Conservation (phyloP, 2,329 filamentous ascomycete species). For the Exophiala sideris region DNA sequence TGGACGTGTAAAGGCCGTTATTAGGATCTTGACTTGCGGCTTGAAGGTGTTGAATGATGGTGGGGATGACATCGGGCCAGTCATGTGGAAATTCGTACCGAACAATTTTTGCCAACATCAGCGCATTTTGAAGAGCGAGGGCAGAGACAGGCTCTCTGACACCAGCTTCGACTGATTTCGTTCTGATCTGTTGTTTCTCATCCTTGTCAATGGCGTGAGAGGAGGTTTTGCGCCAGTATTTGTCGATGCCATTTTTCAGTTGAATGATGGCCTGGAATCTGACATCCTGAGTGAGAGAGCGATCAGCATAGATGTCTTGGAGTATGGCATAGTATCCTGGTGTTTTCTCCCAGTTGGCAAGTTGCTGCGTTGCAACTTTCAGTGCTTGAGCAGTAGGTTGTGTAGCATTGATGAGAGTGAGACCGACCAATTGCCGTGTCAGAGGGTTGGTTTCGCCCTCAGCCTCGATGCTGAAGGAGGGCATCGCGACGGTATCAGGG, state of each 20-base stretch:
- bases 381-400: constrained; percentile 45
- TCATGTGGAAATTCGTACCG: constrained; percentile 84
- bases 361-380: constrained; percentile 63
- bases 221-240: constrained; percentile 82
- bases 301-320: constrained; percentile 80
- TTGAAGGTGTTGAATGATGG: constrained; percentile 38
- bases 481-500: constrained; percentile 15
- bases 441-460: constrained; percentile 72
- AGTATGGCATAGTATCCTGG: constrained; percentile 65
- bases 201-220: constrained; percentile 63
- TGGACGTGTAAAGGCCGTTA: constrained; percentile 18
- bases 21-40: constrained; percentile 14
- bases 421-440: constrained; percentile 60
- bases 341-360: constrained; percentile 67
- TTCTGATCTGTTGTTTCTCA: constrained; percentile 74
- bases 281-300: constrained; percentile 69
- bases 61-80: constrained; percentile 57
- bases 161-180: constrained; percentile 70
- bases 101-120: constrained; percentile 82
- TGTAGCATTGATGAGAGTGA: constrained; percentile 61
- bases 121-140: constrained; percentile 80
- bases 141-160: constrained; percentile 71
- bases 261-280: constrained; percentile 90
- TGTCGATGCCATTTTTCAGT: constrained; percentile 94
- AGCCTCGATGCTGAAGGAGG: constrained; percentile 29